Evolutionary conservation across 371 early-diverging fungal genomes (phyloP).

Genomic region (Haplosporangium sp.): DNA sequence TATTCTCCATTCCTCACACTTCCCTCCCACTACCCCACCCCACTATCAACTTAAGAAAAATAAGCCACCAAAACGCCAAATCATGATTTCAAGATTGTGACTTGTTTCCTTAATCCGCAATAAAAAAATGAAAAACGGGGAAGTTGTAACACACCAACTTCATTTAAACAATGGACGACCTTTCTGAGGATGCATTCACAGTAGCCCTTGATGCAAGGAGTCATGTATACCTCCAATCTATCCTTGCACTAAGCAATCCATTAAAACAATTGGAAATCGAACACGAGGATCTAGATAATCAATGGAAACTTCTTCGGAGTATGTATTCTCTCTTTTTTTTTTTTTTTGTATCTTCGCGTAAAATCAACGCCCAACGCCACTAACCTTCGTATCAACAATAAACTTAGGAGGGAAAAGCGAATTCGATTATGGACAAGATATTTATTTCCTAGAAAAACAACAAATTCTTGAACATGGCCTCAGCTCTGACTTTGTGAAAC

Average conservation of each 20-base stretch:
- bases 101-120: background rate
- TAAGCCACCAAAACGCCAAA: background rate
- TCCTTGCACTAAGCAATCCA: constrained; percentile 12
- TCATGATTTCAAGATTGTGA: background rate
- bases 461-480: constrained; percentile 16
- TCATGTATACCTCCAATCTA: constrained; percentile 13
- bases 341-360: too few relatives aligned
- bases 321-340: background rate
- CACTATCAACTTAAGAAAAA: background rate
- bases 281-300: constrained; percentile 2
- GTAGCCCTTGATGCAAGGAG: constrained; percentile 12
- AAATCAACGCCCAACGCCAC: background rate
- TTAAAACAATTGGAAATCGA: constrained; percentile 12
- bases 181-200: constrained; percentile 8
- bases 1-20: background rate
- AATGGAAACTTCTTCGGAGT: constrained; percentile 22
- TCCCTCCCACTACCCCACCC: too few relatives aligned
- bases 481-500: background rate
- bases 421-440: constrained; percentile 7
- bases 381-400: background rate
- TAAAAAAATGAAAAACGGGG: background rate
- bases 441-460: constrained; percentile 11
- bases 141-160: background rate
- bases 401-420: constrained; percentile 9
- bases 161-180: constrained; percentile 8